phyloP scores from a whole-genome alignment of 345 rosid species.

The Gossypium ekmanianum region DNA sequence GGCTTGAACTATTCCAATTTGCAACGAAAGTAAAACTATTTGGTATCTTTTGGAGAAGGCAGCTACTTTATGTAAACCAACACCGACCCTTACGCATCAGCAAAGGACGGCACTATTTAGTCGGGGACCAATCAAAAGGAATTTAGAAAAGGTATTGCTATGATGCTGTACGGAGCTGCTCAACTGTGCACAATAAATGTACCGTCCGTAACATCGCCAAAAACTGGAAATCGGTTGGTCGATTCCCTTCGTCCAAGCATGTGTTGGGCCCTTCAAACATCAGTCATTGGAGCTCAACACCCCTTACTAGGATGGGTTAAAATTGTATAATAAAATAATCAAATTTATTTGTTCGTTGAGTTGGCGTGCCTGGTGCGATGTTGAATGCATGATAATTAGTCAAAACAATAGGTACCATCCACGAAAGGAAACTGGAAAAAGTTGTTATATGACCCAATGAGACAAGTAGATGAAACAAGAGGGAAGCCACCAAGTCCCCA shows the following conservation, averaged over 20 bases:
- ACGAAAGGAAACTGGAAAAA: background rate
- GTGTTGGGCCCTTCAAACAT: background rate
- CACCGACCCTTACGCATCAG: background rate
- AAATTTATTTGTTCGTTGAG: background rate
- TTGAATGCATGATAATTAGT: background rate
- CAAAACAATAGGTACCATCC: background rate
- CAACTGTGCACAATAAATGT: background rate
- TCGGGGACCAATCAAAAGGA: background rate
- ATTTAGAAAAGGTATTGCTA: background rate
- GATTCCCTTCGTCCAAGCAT: background rate
- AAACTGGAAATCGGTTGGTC: background rate
- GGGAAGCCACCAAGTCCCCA: background rate
- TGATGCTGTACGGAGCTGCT: background rate
- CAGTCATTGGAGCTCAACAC: background rate
- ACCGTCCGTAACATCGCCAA: background rate
- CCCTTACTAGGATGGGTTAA: background rate
- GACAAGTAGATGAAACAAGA: background rate
- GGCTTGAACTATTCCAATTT: background rate
- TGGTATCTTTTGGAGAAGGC: background rate
- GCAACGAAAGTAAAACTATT: background rate
- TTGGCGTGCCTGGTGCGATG: background rate
- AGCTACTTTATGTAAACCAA: background rate
- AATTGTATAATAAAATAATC: background rate
- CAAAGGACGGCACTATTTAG: background rate
- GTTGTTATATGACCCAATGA: background rate